phyloP scores from a whole-genome alignment of 2,329 filamentous ascomycete species.

The Allantophomopsis lycopodina region DNA sequence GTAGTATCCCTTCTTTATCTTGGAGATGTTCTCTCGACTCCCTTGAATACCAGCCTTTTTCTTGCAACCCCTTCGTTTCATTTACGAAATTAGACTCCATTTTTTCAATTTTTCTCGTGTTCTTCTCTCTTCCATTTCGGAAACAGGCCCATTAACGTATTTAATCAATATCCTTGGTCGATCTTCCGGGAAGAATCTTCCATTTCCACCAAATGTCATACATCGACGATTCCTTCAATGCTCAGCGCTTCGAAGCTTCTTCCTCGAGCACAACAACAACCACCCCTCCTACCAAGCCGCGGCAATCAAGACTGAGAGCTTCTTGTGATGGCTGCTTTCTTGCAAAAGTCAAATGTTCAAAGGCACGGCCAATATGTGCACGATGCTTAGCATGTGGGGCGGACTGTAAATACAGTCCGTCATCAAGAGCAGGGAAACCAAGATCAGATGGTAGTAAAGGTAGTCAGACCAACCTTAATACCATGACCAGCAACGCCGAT shows the following conservation, averaged over 20 bases:
- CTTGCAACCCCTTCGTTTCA: too few species aligned
- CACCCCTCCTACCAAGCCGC: slow-evolving; percentile 10
- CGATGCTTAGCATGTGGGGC: slow-evolving; percentile 34
- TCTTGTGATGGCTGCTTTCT: slow-evolving; percentile 41
- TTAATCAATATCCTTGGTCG: too few species aligned
- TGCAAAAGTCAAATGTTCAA: slow-evolving; percentile 42
- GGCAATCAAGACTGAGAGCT: slow-evolving; percentile 27
- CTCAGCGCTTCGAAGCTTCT: not conserved
- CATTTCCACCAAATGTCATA: not conserved
- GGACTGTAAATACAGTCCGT: slow-evolving; percentile 37
- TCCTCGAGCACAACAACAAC: not conserved
- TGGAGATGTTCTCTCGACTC: too few species aligned
- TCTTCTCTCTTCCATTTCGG: too few species aligned
- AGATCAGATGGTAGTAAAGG: slow-evolving; percentile 20
- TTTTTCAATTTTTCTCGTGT: too few species aligned
- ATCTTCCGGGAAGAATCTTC: too few species aligned
- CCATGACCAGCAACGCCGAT: slow-evolving; percentile 2
- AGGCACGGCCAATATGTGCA: slow-evolving; percentile 36
- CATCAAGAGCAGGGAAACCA: slow-evolving; percentile 33
- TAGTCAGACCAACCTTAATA: slow-evolving; percentile 2
- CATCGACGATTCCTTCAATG: not conserved
- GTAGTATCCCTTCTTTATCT: too few species aligned
- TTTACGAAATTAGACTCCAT: too few species aligned
- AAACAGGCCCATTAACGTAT: too few species aligned
- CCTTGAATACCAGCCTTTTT: too few species aligned